Conservation (phyloP, 108 stramenopile species). For the Mediolabrus comicus region DNA sequence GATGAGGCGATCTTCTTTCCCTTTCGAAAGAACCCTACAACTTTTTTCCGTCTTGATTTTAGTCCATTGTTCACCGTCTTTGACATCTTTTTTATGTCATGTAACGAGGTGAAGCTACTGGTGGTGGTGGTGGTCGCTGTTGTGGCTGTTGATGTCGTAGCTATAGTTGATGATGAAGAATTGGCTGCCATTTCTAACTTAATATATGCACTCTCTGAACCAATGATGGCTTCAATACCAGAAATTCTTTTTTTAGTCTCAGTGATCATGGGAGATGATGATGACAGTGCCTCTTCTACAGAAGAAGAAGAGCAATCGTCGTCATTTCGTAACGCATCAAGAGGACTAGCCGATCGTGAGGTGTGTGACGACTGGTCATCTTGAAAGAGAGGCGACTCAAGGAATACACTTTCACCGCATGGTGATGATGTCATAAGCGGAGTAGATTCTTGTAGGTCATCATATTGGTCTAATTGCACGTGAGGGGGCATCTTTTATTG, state of each 20-base stretch:
- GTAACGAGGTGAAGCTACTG: too few species aligned
- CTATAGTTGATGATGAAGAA: background rate
- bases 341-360: background rate
- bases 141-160: background rate
- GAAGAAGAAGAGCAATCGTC: background rate
- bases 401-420: too few species aligned
- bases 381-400: slow-evolving; percentile 24
- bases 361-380: slow-evolving; percentile 9
- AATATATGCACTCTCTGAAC: slow-evolving; percentile 26
- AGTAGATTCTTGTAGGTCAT: background rate
- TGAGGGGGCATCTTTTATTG: background rate
- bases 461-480: background rate
- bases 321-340: slow-evolving; percentile 17
- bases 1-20: background rate
- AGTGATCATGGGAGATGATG: background rate
- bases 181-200: background rate
- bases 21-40: background rate
- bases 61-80: background rate
- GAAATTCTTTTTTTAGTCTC: slow-evolving; percentile 1
- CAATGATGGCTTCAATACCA: slow-evolving; percentile 33
- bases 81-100: background rate
- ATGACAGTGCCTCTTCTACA: background rate
- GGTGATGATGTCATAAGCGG: background rate
- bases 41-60: background rate
- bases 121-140: background rate